Evolutionary conservation across 2,329 filamentous ascomycete species (phyloP).

Genomic region (Talaromyces verruculosus): DNA sequence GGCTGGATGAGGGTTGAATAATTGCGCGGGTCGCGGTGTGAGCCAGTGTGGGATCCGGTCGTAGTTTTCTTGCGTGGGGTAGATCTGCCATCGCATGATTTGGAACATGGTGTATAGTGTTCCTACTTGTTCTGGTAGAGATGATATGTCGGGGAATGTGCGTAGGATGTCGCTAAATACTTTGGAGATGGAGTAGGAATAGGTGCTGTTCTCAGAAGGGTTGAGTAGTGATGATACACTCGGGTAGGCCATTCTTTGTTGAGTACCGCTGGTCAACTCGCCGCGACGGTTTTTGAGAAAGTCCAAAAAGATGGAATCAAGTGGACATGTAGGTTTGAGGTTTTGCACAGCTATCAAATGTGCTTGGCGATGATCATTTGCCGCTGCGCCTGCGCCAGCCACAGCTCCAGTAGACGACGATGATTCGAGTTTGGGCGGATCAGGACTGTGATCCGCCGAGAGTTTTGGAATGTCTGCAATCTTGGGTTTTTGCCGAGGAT

Average conservation of each 20-base stretch:
- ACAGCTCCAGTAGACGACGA: constrained; percentile 16
- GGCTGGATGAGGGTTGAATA: constrained; percentile 67
- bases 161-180: constrained; percentile 81
- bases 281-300: constrained; percentile 69
- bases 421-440: constrained; percentile 27
- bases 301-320: constrained; percentile 77
- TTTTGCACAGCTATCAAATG: constrained; percentile 57
- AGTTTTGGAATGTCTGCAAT: constrained; percentile 47
- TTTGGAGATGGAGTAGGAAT: constrained; percentile 75
- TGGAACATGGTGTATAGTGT: constrained; percentile 85
- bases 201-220: constrained; percentile 57
- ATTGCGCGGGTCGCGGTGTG: constrained; percentile 65
- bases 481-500: constrained; percentile 55
- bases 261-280: constrained; percentile 62
- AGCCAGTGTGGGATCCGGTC: constrained; percentile 73
- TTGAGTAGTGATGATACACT: constrained; percentile 77
- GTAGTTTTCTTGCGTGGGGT: constrained; percentile 75
- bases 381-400: constrained; percentile 9
- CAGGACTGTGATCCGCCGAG: constrained; percentile 26
- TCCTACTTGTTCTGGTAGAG: constrained; percentile 78
- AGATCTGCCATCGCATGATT: constrained; percentile 80
- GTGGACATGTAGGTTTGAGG: constrained; percentile 67
- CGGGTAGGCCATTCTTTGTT: constrained; percentile 73
- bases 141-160: constrained; percentile 76
- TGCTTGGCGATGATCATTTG: constrained; percentile 32